A percentile compares a stretch with the other conserved stretches of the same genome.
Conservation (phyloP, 2,329 filamentous ascomycete genomes). For the Cladosporium sp. region DNA sequence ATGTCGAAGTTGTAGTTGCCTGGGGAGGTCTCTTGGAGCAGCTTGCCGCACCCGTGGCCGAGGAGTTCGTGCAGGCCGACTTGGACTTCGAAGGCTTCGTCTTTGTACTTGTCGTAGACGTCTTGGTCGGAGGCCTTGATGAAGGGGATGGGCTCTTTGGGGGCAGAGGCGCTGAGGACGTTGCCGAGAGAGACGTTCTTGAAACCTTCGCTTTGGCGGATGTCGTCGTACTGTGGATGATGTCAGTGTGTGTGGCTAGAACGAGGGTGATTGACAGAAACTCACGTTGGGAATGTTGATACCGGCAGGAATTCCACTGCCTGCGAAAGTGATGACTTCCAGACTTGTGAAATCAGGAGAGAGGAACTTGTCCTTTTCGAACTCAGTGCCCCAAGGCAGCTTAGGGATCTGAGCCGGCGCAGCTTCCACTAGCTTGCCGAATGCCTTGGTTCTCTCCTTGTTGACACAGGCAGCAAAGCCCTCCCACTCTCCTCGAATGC, state of each 20-base stretch:
- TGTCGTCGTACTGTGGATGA: constrained; percentile 68
- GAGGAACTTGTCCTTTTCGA: constrained; percentile 95
- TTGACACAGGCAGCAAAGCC: constrained; percentile 67
- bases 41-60: constrained; percentile 89
- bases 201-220: constrained; percentile 81
- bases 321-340: constrained; percentile 82
- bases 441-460: constrained; percentile 84
- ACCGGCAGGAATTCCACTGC: constrained; percentile 64
- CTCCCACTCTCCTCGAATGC: constrained; percentile 55
- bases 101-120: constrained; percentile 79
- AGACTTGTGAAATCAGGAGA: constrained; percentile 95
- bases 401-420: constrained; percentile 84
- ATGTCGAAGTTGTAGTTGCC: constrained; percentile 88
- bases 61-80: constrained; percentile 90
- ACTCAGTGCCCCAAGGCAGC: constrained; percentile 82
- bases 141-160: constrained; percentile 90
- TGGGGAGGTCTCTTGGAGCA: constrained; percentile 82
- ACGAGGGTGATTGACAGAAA: not conserved
- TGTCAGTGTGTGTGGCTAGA: constrained; percentile 13
- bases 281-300: constrained; percentile 21
- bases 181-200: constrained; percentile 95
- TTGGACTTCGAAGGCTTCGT: constrained; percentile 90
- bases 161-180: constrained; percentile 85
- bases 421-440: constrained; percentile 78
- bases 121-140: constrained; percentile 76